Evolutionary conservation across 208 protist genomes (phyloP).

Genomic region (Acanthamoeba castellanii): DNA sequence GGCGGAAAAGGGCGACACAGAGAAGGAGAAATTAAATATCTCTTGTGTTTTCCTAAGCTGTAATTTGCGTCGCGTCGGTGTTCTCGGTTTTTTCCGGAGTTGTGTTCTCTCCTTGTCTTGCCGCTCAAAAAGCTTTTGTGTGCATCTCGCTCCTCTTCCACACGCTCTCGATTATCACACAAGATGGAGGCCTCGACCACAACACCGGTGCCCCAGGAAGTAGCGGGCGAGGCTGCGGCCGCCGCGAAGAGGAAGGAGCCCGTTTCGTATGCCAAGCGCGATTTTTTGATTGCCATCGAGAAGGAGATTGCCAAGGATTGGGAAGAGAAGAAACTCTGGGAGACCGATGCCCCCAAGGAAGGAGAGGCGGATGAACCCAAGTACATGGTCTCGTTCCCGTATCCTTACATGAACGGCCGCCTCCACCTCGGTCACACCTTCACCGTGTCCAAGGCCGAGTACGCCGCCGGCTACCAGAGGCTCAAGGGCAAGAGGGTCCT

Average conservation of each 20-base stretch:
- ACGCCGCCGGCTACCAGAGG: constrained; percentile 97
- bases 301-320: constrained; percentile 87
- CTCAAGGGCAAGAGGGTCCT: constrained; percentile 97
- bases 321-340: constrained; percentile 90
- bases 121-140: not conserved
- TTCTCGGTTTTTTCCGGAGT: constrained; percentile 5
- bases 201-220: not conserved
- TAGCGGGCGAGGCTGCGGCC: not conserved
- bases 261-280: constrained; percentile 84
- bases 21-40: too few relatives aligned
- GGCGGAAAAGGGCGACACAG: too few relatives aligned
- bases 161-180: not conserved
- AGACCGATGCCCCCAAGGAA: constrained; percentile 88
- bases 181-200: not conserved
- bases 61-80: too few relatives aligned
- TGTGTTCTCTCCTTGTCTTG: not conserved
- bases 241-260: not conserved
- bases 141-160: not conserved
- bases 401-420: constrained; percentile 99
- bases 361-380: constrained; percentile 89
- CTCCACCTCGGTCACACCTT: constrained; percentile 99
- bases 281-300: constrained; percentile 91
- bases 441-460: constrained; percentile 99
- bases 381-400: constrained; percentile 99
- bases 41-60: too few relatives aligned